Base-by-base conservation (phyloP, 108 stramenopile genomes). In the Craspedostauros australis region DNA sequence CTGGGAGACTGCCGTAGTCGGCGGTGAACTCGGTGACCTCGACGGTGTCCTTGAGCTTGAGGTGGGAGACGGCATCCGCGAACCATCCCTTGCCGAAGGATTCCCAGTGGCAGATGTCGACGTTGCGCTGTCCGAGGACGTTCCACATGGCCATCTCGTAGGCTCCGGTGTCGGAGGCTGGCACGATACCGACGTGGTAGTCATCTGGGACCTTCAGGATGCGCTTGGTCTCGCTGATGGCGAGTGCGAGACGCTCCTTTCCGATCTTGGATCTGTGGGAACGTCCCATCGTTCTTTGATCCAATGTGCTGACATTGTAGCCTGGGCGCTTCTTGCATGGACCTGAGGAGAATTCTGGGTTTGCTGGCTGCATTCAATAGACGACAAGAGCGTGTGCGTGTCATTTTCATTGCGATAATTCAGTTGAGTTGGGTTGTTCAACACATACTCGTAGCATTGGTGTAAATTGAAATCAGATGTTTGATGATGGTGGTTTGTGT, bases 141-240 rank as follows among this genome's bases (percentile, higher is more conserved):
- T 80, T 94, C 99, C 99, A 99, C 99, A 99, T 99, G 62, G 99
- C 99, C 99, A 99, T 99, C 84, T 99, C 99, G 67, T 93, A 98
- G 19, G 99, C 99, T 19, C 99, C 99, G 22, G 99, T 99, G 57
- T 99, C 99, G 14, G 94, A 95, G 42, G 95, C 99, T 42, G 99
- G 97, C 41, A 99, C 98, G 59, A 98, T 95, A 27, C 94, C 95
- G 15, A 95, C 69, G 29, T 80, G 77, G 77, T 96, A 98, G 60
- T 90, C 91, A 2, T 95, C 94, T 20, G 99, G 99, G 32, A 99
- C 60, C 45, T 73, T 72, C 32, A 99, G 76, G 42, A 99, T 51
- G n/a, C 81, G 70, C 80, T 94, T 95, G 29, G 96, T 93, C 59
- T 94, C 90, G 38, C 88, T 84, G 57, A 99, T 99, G 44, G 96